phyloP scores from a whole-genome alignment of 2,329 filamentous ascomycete genomes.

The Bipolaris oryzae region DNA sequence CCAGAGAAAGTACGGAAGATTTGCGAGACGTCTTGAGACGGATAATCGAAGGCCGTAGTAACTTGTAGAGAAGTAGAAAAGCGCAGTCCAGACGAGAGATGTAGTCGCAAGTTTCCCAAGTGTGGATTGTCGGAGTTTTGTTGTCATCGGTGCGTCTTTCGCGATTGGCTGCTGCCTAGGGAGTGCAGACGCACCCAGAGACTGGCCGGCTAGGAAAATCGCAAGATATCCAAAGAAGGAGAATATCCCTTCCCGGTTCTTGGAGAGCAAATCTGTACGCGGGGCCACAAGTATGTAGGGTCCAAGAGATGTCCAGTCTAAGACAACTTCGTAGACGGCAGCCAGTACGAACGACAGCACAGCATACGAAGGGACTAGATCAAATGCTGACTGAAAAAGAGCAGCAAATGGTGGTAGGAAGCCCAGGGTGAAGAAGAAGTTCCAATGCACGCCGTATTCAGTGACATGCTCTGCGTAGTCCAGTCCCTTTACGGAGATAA shows the following conservation, averaged over 20 bases:
- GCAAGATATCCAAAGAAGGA: conserved; percentile 93
- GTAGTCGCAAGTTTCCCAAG: conserved; percentile 69
- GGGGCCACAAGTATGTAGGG: conserved; percentile 82
- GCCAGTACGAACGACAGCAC: conserved; percentile 72
- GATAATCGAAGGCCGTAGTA: conserved; percentile 69
- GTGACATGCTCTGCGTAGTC: conserved; percentile 97
- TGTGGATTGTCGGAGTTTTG: conserved; percentile 61
- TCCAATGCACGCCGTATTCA: conserved; percentile 99
- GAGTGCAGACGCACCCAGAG: conserved; percentile 78
- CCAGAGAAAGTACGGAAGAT: conserved; percentile 93
- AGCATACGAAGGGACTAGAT: conserved; percentile 76
- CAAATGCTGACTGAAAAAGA: conserved; percentile 74
- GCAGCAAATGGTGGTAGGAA: conserved; percentile 89
- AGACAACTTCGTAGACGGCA: conserved; percentile 72
- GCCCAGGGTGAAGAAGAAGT: conserved; percentile 97
- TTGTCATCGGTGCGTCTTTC: conserved; percentile 51
- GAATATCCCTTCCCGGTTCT: conserved; percentile 95
- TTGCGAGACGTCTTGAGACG: conserved; percentile 88
- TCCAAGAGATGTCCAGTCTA: conserved; percentile 77
- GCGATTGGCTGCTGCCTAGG: conserved; percentile 59
- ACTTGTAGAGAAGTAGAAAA: conserved; percentile 73
- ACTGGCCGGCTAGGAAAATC: conserved; percentile 90
- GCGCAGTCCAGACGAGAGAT: conserved; percentile 68
- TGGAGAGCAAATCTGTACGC: conserved; percentile 77
- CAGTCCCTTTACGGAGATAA: conserved; percentile 88